Base-by-base conservation (phyloP, 345 rosid genomes). In the Arabis alpina region DNA sequence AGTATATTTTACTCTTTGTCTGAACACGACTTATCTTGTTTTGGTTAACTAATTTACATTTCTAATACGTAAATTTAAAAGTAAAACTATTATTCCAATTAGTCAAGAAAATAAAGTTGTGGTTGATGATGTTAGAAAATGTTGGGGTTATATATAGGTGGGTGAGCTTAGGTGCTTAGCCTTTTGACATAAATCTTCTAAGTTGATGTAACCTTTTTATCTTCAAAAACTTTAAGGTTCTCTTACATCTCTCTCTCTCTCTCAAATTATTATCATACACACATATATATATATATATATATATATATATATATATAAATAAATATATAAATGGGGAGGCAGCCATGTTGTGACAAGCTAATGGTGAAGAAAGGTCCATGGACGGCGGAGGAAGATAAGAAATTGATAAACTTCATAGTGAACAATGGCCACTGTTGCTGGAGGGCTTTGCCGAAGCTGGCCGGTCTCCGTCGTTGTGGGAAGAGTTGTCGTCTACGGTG, bases 401-500 rank as follows among this genome's bases (percentile, higher is more conserved):
- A 80, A 61, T 43, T 87, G 67, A 86, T 87, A 48, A 76, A 73
- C 64, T 87, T 87, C 48, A 77, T 85, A 24, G 50, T 85, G 40
- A 79, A 55, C 3, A 84, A 83, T 30, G 87, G 87, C 76, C 85
- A 85, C 8, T 85, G 87, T 73, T 87, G 92, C 51, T 87, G 92
- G 92, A 79, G 87, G 2, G 81, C 85, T 5, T 76, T 87, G 41
- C 92, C 92, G 2, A 85, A 87, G 78, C 82, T 85, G 27, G 89
- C 92, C 16, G 89, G 92, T 8, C 89, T 87, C 74, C 85, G 83
- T 19, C 89, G 89, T 8, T 87, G 89, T 13, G 92, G 89, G 54
- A 87, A 87, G 80, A 87, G 92, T 32, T 85, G 89, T 66, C 89
- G 92, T 3, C 85, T 87, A 54, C 89, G 92, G 2, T 87, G 92